These are phyloP conservation scores for Myriosclerotinia scirpicola DNA, from an alignment of 2,329 filamentous ascomycete genomes.

Conservation along the genomic window DNA sequence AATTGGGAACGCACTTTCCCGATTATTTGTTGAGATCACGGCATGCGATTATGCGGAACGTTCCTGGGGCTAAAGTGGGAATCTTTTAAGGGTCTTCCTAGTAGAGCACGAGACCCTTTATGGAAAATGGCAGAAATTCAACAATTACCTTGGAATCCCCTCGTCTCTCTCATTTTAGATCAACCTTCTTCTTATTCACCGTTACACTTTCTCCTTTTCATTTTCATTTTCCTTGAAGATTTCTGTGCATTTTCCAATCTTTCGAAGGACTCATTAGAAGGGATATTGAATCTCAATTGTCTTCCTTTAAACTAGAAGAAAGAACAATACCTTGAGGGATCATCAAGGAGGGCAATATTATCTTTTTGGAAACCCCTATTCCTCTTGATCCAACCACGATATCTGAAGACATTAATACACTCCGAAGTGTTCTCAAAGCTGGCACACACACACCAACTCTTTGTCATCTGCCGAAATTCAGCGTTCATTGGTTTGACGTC, in stretches of 20 bases:
- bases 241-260: not conserved
- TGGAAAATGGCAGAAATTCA: conserved; percentile 10
- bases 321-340: not conserved
- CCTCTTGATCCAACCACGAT: not conserved
- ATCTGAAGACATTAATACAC: not conserved
- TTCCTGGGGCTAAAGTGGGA: conserved; percentile 15
- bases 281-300: not conserved
- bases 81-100: conserved; percentile 9
- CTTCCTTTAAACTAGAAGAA: not conserved
- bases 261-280: not conserved
- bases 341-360: not conserved
- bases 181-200: not conserved
- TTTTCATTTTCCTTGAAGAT: not conserved
- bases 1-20: not conserved
- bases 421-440: not conserved
- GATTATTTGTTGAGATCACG: not conserved
- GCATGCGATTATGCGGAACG: conserved; percentile 14
- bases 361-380: conserved; percentile 1
- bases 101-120: conserved; percentile 7
- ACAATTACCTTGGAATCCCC: not conserved
- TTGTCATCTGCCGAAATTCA: not conserved
- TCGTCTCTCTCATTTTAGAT: not conserved
- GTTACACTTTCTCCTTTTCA: not conserved
- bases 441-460: not conserved
- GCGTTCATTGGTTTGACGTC: not conserved